Evolutionary conservation across 192 early-diverging fungal genomes (phyloP).

Genomic region (Coemansia sp.): DNA sequence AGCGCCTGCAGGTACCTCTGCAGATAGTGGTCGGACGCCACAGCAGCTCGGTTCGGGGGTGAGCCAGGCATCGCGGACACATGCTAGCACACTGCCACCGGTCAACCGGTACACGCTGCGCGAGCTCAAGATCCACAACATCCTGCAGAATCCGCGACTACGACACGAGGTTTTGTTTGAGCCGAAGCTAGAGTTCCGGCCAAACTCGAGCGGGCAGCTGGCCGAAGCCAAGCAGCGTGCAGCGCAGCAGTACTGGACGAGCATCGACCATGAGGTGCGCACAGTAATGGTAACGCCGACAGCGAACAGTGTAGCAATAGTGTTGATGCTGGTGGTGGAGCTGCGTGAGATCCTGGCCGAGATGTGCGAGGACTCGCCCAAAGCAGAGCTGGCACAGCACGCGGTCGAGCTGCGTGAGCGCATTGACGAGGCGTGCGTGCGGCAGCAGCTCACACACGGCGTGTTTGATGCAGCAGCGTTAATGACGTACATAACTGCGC

Average conservation of each 20-base stretch:
- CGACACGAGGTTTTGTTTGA: conserved; percentile 91
- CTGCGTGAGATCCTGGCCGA: conserved; percentile 70
- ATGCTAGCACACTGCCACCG: conserved; percentile 57
- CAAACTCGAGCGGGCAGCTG: conserved; percentile 73
- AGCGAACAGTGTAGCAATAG: conserved; percentile 11
- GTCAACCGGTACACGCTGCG: conserved; percentile 84
- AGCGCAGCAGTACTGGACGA: conserved; percentile 70
- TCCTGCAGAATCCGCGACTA: conserved; percentile 80
- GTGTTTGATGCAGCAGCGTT: conserved; percentile 62
- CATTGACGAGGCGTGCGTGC: conserved; percentile 58
- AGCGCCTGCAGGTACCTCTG: not conserved
- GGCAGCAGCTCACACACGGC: conserved; percentile 66
- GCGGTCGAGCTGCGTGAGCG: conserved; percentile 50
- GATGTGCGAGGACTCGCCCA: conserved; percentile 41
- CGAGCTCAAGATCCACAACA: conserved; percentile 79
- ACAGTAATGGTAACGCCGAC: not conserved
- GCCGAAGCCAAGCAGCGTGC: conserved; percentile 64
- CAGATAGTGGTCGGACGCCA: not conserved
- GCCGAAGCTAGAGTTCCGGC: conserved; percentile 85
- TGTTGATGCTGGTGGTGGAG: conserved; percentile 73
- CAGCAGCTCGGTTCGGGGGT: conserved; percentile 2
- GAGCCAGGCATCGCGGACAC: not conserved
- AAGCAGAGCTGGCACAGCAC: conserved; percentile 36
- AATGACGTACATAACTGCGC: conserved; percentile 60
- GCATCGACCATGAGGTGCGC: conserved; percentile 60